Conservation (phyloP, 305 asterid genomes). For the Petunia hybrid region DNA sequence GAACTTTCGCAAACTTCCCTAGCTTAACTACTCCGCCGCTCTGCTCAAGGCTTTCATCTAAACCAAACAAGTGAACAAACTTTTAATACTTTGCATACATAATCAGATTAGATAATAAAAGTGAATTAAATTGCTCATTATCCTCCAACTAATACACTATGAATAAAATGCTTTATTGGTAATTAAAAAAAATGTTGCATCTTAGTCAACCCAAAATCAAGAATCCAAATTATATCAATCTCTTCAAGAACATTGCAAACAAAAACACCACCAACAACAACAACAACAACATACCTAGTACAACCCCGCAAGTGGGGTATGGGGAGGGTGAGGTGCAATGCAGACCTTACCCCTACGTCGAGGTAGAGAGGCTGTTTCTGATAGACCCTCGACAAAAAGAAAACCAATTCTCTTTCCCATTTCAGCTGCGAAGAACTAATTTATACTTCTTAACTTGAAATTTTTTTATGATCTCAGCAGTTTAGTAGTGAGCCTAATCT, state of each 20-base stretch:
- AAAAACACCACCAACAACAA: too few relatives aligned
- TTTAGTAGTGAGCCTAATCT: neutral
- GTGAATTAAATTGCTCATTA: neutral
- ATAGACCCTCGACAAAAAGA: neutral
- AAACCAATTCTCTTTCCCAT: neutral
- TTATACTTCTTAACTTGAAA: neutral
- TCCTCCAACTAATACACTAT: neutral
- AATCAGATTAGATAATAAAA: neutral
- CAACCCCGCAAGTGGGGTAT: too few relatives aligned
- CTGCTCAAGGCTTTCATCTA: slow-evolving; percentile 14
- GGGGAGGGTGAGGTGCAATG: too few relatives aligned
- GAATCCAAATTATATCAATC: neutral
- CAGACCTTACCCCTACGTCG: too few relatives aligned
- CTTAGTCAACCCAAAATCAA: neutral
- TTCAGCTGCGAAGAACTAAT: neutral
- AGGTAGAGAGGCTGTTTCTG: too few relatives aligned
- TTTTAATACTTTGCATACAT: neutral
- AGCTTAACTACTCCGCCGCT: slow-evolving; percentile 4
- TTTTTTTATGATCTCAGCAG: neutral
- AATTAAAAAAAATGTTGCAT: neutral
- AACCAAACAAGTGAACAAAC: neutral
- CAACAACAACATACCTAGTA: too few relatives aligned
- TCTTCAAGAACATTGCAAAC: neutral
- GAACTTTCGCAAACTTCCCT: slow-evolving; percentile 1
- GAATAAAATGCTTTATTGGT: too few relatives aligned